Conservation (phyloP, 2,329 filamentous ascomycete species). For the Sporothrix humicola region DNA sequence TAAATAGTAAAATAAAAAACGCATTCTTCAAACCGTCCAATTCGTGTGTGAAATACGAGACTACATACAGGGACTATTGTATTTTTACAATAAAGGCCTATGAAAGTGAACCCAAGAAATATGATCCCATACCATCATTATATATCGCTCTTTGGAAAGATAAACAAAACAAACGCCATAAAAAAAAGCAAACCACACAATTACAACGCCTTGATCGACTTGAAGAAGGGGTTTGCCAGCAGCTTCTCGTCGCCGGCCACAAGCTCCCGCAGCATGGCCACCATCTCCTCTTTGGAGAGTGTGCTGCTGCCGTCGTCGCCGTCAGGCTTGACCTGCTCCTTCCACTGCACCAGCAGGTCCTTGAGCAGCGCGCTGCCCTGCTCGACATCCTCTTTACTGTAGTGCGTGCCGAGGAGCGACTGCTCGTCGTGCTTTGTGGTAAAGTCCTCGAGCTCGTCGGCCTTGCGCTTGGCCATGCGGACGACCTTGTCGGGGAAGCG, state of each 20-base stretch:
- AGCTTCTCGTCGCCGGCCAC: constrained; percentile 74
- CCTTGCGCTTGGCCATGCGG: constrained; percentile 98
- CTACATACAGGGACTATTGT: background rate
- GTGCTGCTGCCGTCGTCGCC: constrained; percentile 45
- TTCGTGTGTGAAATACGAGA: background rate
- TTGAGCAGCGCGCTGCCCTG: constrained; percentile 86
- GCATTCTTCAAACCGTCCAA: background rate
- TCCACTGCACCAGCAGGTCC: constrained; percentile 82
- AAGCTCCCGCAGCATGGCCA: constrained; percentile 77
- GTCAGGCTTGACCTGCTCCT: constrained; percentile 67
- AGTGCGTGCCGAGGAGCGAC: constrained; percentile 57
- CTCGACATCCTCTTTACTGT: constrained; percentile 85
- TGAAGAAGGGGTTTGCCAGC: constrained; percentile 71
- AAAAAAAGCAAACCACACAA: background rate
- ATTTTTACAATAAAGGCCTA: background rate
- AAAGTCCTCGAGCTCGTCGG: constrained; percentile 97
- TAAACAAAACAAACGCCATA: background rate
- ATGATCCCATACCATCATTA: constrained; percentile 23
- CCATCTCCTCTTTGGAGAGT: constrained; percentile 76
- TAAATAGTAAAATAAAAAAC: constrained; percentile 26
- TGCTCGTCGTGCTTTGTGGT: constrained; percentile 73
- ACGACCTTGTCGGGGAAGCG: constrained; percentile 97
- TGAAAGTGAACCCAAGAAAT: background rate
- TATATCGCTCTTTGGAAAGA: constrained; percentile 4
- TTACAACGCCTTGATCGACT: constrained; percentile 63